Evolutionary conservation across 2,329 filamentous ascomycete species (phyloP), one percentile per base, ranked within the genome.

Genomic region (Fonsecaea multimorphosa): DNA sequence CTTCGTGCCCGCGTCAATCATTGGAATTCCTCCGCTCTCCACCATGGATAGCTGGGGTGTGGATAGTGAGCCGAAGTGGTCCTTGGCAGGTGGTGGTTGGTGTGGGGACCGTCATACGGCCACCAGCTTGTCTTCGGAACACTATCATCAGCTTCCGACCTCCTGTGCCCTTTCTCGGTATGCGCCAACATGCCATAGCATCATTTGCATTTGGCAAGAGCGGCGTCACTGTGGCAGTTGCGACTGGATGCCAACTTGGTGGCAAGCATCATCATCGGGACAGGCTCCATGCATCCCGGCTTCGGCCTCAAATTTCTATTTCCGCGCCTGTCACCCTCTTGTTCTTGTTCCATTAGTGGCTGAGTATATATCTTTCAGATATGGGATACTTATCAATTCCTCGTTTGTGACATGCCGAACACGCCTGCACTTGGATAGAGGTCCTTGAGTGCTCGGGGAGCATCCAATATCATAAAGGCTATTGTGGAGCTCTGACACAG

Each of bases 101-200:
- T 19, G 40, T 46, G 36, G 56, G 29, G 38, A 58, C 38, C 14
- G 38, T 40, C n/a, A 40, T 40, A 29, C 36, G 46, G 36, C 19
- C 38, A 40, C 27, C n/a, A 38, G 19, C 34, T 29, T 22, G n/a
- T 29, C 38, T 36, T 58, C 56, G 56, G 56, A 58, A 58, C 36
- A 27, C 36, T 38, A 38, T 46, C 24, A 8, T 31, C 24, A n/a
- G 16, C 31, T 49, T 46, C 56, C 56, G 56, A 58, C 19, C 14
- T 34, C 24, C 29, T 24, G 53, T 8, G 31, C 22, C 53, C 53
- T 56, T 32, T 32, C 29, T 12, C 9, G 19, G 19, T 12, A 4
- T 1, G 8, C 24, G 8, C 19, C 44, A 24, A 24, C 19, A 49
- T 49, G 19, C 19, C 19, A 49, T 27, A 11, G 11, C 44, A 24